Evolutionary conservation across 129 eudicot species (phyloP), one percentile per base, ranked within the genome.

Genomic region (Flaveria trinervia): DNA sequence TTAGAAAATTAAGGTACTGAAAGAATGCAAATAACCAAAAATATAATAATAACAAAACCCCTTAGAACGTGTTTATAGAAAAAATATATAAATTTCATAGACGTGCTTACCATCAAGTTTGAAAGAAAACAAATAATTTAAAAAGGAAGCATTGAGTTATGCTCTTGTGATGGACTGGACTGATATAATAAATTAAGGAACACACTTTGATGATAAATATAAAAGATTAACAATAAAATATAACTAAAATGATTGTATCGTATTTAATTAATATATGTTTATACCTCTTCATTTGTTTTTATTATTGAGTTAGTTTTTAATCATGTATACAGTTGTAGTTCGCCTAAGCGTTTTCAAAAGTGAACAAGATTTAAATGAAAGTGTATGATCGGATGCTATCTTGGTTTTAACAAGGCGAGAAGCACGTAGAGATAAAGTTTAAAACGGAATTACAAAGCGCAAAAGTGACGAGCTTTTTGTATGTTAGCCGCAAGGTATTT

Each of bases 61-160:
- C 33, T 52, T 49, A 55, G 54, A 66, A 73, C 79, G 83, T 80
- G 84, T 62, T 54, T 66, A 28, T 59, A 26, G 13, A 80, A 64
- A 64, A 78, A 61, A 50, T 73, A 64, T 57, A 57, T 57, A 25
- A 50, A 30, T 30, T 23, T 33, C 56, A 22, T 73, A 28, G 75
- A 80, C 84, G 80, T 74, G 84, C 84, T 30, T 66, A 66, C 46
- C 80, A 80, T 80, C 64, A 80, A 66, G 73, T 71, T 79, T 72
- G 51, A 73, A 41, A 48, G 17, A 36, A 70, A 26, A 68, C 14
- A 30, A 41, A 59, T 28, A 12, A 43, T 23, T 25, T 43, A 69
- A 56, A 15, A 64, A 51, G 25, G 49, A 64, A 71, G 5, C 44
- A 18, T 73, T 15, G 75, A 80, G 84, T 74, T 67, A 55, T 67